Base-by-base conservation (phyloP, 306 rosid species). In the Urtica urens region DNA sequence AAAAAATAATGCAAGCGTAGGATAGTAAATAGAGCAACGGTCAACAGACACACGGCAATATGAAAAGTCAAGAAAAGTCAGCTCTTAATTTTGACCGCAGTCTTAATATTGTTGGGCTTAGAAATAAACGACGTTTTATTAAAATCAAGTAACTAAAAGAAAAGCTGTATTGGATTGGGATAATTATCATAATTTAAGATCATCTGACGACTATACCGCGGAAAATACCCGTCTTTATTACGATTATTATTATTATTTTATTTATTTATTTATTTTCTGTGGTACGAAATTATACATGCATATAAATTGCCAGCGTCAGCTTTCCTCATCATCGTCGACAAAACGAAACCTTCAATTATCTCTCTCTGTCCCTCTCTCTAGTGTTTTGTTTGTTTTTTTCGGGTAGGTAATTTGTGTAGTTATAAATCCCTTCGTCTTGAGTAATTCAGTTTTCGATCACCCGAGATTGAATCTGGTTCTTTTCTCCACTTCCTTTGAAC, bases 31-130 rank as follows among this genome's bases (percentile, higher is more conserved):
- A 23, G 13, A 49, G 54, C 39, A 29, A n/a, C 12, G 38, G 55
- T 49, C 55, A 49, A 19, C 38, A n/a, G 7, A 28, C 10, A 10
- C 10, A 9, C 39, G 16, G 10, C 7, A 15, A 12, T 3, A 9
- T 15, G 28, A 10, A 9, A 45, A 26, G 21, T 7, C 52, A 30
- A 3, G 15, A 14, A 6, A 18, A 11, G 39, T 10, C 9, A 27
- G 39, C 39, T 35, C 15, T 39, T 49, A 27, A 29, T 10, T 30
- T 49, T 49, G 55, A 49, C 55, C 22, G 39, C 29, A 28, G 7
- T 3, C 38, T 13, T 4, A 28, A 7, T 16, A 38, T 29, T 25
- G 34, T 11, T 29, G 16, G 6, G 39, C 3, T 49, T 49, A 27
- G 55, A 5, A 9, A 7, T 1, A 29, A 49, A 28, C 54, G 54